Evolutionary conservation across 2,329 filamentous ascomycete species (phyloP).

Genomic region (Hymenoscyphus salicellus): DNA sequence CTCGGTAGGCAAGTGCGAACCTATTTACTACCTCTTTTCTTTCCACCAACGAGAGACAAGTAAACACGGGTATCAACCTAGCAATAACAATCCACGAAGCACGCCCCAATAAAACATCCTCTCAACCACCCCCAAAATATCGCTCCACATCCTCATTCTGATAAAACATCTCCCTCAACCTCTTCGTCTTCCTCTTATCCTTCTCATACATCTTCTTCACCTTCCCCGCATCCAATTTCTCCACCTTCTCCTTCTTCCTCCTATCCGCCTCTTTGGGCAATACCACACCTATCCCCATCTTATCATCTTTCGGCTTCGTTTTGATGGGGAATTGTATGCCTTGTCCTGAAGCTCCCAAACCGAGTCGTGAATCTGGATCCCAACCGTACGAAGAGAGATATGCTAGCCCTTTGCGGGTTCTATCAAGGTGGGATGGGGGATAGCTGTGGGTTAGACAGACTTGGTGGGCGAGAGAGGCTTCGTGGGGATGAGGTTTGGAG

Average conservation of each 20-base stretch:
- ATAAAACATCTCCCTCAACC: slow-evolving; percentile 69
- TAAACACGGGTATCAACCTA: neutral
- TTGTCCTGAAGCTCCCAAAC: slow-evolving; percentile 65
- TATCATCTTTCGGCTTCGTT: slow-evolving; percentile 66
- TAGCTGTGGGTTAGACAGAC: slow-evolving; percentile 66
- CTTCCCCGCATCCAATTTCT: slow-evolving; percentile 67
- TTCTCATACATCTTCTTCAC: slow-evolving; percentile 59
- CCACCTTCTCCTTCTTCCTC: slow-evolving; percentile 43
- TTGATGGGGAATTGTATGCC: slow-evolving; percentile 78
- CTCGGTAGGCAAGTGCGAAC: too few relatives aligned
- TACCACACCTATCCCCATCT: slow-evolving; percentile 65
- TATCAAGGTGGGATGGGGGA: slow-evolving; percentile 68
- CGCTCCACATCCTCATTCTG: slow-evolving; percentile 70
- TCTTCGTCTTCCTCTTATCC: slow-evolving; percentile 61
- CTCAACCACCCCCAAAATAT: slow-evolving; percentile 45
- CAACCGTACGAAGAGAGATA: slow-evolving; percentile 67
- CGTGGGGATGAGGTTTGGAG: slow-evolving; percentile 44
- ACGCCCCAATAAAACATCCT: neutral
- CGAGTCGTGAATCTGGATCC: slow-evolving; percentile 69
- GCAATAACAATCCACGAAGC: neutral
- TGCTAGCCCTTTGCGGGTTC: slow-evolving; percentile 65
- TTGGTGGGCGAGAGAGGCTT: slow-evolving; percentile 67
- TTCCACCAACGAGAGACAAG: too few relatives aligned
- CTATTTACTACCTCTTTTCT: too few relatives aligned
- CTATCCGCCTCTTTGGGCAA: slow-evolving; percentile 37